Conservation (phyloP, 2,329 filamentous ascomycete genomes). For the Ambrosiella cleistominuta region DNA sequence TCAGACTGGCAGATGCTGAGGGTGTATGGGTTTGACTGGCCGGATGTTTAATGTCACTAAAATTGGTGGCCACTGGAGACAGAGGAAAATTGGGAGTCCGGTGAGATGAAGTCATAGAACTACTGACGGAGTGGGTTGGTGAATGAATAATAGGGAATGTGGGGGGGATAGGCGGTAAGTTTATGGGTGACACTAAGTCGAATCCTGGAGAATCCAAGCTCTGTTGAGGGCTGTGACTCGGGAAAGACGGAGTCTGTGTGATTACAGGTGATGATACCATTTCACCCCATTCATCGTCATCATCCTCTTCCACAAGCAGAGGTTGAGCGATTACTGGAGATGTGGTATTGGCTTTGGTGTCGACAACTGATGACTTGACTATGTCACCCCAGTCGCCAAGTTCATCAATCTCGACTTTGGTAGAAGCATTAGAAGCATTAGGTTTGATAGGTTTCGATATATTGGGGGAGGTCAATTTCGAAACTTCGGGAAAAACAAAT, state of each 20-base stretch:
- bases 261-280: slow-evolving; percentile 26
- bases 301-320: slow-evolving; percentile 17
- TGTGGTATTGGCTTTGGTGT: background rate
- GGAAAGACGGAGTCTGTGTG: background rate
- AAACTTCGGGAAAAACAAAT: background rate
- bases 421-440: background rate
- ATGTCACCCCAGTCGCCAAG: slow-evolving; percentile 33
- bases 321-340: background rate
- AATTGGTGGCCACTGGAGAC: background rate
- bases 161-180: slow-evolving; percentile 8
- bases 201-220: background rate
- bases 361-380: slow-evolving; percentile 20
- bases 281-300: slow-evolving; percentile 42
- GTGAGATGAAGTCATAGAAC: slow-evolving; percentile 8
- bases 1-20: background rate
- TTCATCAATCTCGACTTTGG: background rate
- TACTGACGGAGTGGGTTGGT: slow-evolving; percentile 8
- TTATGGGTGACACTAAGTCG: background rate
- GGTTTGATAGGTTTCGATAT: background rate
- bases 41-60: background rate
- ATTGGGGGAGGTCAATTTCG: slow-evolving; percentile 1
- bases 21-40: background rate
- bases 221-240: background rate
- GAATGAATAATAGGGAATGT: slow-evolving; percentile 5
- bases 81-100: slow-evolving; percentile 3